These are phyloP conservation scores for Globisporangium uncinulatum DNA, from an alignment of 352 stramenopile species.

Conservation along the genomic window DNA sequence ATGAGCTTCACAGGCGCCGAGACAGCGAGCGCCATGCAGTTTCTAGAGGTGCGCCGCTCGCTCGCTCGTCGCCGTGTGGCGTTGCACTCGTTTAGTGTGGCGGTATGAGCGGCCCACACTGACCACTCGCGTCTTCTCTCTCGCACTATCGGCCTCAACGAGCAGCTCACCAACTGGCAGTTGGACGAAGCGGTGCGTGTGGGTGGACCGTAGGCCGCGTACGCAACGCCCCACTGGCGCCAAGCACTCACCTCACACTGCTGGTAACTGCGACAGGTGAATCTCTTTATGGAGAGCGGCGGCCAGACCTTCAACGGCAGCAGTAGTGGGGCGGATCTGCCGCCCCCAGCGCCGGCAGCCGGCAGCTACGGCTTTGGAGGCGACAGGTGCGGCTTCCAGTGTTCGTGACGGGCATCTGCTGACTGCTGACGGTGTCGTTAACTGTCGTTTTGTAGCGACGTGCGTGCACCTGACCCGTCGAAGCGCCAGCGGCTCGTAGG, in stretches of 20 bases:
- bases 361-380: slow-evolving; percentile 29
- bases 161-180: slow-evolving; percentile 70
- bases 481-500: slow-evolving; percentile 79
- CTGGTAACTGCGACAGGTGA: slow-evolving; percentile 24
- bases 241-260: not conserved
- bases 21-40: slow-evolving; percentile 57
- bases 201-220: too few species aligned
- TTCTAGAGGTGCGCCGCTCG: slow-evolving; percentile 40
- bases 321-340: slow-evolving; percentile 6
- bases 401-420: not conserved
- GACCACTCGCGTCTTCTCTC: too few species aligned
- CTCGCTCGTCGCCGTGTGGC: not conserved
- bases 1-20: slow-evolving; percentile 83
- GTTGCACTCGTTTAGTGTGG: not conserved
- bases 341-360: slow-evolving; percentile 25
- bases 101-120: not conserved
- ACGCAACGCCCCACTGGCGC: not conserved
- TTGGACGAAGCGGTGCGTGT: slow-evolving; percentile 58
- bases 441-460: slow-evolving; percentile 27
- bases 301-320: slow-evolving; percentile 22
- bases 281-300: slow-evolving; percentile 83
- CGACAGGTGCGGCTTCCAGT: slow-evolving; percentile 7
- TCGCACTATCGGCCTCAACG: slow-evolving; percentile 3
- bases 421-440: not conserved
- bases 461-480: slow-evolving; percentile 74